These are phyloP conservation scores for Cardiospermum halicacabum DNA, from an alignment of 345 rosid species.

Conservation along the genomic window DNA sequence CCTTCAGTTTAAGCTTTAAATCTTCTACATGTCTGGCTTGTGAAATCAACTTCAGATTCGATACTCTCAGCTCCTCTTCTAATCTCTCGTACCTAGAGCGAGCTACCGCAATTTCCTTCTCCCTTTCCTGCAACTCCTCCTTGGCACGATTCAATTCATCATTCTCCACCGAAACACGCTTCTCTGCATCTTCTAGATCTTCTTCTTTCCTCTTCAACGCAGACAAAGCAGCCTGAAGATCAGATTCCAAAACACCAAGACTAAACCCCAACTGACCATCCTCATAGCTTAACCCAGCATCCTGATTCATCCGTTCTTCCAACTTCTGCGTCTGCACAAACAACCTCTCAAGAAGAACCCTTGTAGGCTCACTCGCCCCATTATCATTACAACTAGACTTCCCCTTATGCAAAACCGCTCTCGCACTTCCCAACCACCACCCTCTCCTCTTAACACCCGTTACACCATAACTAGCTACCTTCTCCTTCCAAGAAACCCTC, in stretches of 20 bases:
- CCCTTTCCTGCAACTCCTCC: conserved; percentile 50
- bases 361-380: conserved; percentile 48
- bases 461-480: conserved; percentile 16
- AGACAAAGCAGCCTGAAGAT: conserved; percentile 54
- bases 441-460: conserved; percentile 17
- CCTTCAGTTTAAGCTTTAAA: conserved; percentile 48
- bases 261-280: conserved; percentile 28
- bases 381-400: conserved; percentile 38
- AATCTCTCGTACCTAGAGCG: conserved; percentile 49
- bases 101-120: conserved; percentile 41
- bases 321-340: conserved; percentile 59
- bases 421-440: conserved; percentile 20
- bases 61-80: conserved; percentile 52
- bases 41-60: conserved; percentile 49
- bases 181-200: conserved; percentile 56
- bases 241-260: conserved; percentile 58
- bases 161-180: conserved; percentile 49
- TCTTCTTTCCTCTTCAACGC: conserved; percentile 70
- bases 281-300: conserved; percentile 28
- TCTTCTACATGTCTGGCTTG: conserved; percentile 68
- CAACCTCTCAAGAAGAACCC: conserved; percentile 58
- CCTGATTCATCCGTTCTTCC: conserved; percentile 42
- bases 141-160: conserved; percentile 40
- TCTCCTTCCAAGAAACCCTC: conserved; percentile 36
- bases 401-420: conserved; percentile 36